These are phyloP conservation scores for Phaffia tasmanica DNA, from an alignment of 768 basidiomycete genomes.

Conservation along the genomic window DNA sequence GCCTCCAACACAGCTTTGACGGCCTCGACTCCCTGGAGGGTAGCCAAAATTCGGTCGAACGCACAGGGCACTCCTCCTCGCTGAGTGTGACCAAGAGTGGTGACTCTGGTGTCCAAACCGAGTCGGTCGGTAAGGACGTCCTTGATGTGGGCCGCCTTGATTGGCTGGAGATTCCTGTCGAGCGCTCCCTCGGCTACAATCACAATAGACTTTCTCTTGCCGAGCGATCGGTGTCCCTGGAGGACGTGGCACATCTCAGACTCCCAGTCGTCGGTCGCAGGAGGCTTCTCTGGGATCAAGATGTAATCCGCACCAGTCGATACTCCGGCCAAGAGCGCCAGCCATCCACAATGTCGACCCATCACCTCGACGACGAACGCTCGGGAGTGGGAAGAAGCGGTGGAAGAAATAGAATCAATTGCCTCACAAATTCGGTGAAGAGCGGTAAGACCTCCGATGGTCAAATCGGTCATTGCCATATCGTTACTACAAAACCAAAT, in stretches of 20 bases:
- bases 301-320: constrained; percentile 91
- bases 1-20: constrained; percentile 77
- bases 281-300: constrained; percentile 92
- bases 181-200: constrained; percentile 96
- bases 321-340: constrained; percentile 83
- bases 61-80: constrained; percentile 90
- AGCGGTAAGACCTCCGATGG: constrained; percentile 92
- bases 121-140: constrained; percentile 73
- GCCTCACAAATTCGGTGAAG: constrained; percentile 94
- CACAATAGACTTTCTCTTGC: constrained; percentile 96
- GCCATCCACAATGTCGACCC: constrained; percentile 99
- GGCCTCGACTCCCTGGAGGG: constrained; percentile 90
- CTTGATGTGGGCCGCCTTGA: constrained; percentile 81
- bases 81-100: constrained; percentile 92
- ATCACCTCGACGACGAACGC: constrained; percentile 98
- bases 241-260: constrained; percentile 80
- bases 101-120: constrained; percentile 88
- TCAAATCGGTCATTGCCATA: constrained; percentile 94
- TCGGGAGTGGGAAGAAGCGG: constrained; percentile 86
- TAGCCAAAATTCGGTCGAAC: constrained; percentile 83
- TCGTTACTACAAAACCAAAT: constrained; percentile 51
- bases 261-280: constrained; percentile 69
- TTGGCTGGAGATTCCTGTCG: constrained; percentile 78
- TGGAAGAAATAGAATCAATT: constrained; percentile 96
- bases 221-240: constrained; percentile 71